phyloP scores from a whole-genome alignment of 768 basidiomycete species.

The Hysterangium stoloniferum region DNA sequence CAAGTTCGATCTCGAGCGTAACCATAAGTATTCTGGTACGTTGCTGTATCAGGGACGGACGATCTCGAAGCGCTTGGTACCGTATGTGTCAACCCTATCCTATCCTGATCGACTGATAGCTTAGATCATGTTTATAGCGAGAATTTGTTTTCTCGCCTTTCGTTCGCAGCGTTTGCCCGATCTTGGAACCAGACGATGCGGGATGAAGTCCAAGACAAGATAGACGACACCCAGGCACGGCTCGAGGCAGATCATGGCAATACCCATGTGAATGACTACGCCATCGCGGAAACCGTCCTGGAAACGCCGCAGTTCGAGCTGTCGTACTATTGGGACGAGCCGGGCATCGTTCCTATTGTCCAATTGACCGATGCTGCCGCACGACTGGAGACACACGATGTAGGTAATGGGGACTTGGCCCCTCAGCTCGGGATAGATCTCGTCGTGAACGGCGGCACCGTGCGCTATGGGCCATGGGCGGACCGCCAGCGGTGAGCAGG shows the following conservation, averaged over 20 bases:
- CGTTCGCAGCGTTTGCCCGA: background rate
- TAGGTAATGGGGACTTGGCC: slow-evolving; percentile 80
- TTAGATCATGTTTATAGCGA: background rate
- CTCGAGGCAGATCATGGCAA: background rate
- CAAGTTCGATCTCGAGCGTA: slow-evolving; percentile 1
- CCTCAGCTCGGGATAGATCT: slow-evolving; percentile 95
- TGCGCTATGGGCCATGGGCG: slow-evolving; percentile 94
- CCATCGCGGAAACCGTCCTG: slow-evolving; percentile 75
- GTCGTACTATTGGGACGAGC: slow-evolving; percentile 80
- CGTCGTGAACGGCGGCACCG: slow-evolving; percentile 60
- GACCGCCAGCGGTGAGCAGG: slow-evolving; percentile 74
- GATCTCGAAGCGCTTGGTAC: slow-evolving; percentile 26
- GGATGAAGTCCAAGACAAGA: slow-evolving; percentile 11
- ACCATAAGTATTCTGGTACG: slow-evolving; percentile 67
- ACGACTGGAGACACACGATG: slow-evolving; percentile 32
- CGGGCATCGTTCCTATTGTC: slow-evolving; percentile 34
- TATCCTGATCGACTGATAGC: background rate
- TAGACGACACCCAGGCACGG: slow-evolving; percentile 4
- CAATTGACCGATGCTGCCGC: no score
- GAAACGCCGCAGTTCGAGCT: slow-evolving; percentile 73
- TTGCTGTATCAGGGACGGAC: slow-evolving; percentile 31
- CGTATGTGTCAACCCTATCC: slow-evolving; percentile 35
- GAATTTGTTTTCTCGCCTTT: background rate
- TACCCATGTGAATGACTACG: slow-evolving; percentile 53
- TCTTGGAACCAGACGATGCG: slow-evolving; percentile 16